Evolutionary conservation across 2,329 filamentous ascomycete genomes (phyloP), one percentile per base, ranked within the genome.

Genomic region (Aspergillus pseudoglaucus): DNA sequence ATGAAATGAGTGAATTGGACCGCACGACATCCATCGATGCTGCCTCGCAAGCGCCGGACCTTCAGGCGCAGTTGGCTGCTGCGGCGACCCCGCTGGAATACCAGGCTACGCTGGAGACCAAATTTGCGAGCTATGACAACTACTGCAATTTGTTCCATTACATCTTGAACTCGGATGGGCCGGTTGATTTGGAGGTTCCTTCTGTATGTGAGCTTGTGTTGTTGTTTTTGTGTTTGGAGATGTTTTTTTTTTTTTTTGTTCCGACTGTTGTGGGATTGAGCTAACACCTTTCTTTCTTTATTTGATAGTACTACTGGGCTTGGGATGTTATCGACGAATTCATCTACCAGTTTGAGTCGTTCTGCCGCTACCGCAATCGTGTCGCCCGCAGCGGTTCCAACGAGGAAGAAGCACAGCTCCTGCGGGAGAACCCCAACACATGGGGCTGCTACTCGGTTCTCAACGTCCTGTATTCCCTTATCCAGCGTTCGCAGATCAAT

Each of bases 271-370:
- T 37, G 33, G n/a, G n/a, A 17, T 37, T 37, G n/a, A n/a, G n/a
- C n/a, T n/a, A n/a, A n/a, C n/a, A n/a, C n/a, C n/a, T n/a, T n/a
- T n/a, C n/a, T n/a, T n/a, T n/a, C n/a, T n/a, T n/a, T n/a, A n/a
- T n/a, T n/a, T n/a, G n/a, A 51, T 69, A 97, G 89, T 94, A 95
- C 76, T 96, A 91, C 78, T 98, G 93, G 93, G 93, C 93, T 38
- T 98, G 93, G 93, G 93, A 98, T 71, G 91, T 97, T 59, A 96
- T 98, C 74, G 93, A 98, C 72, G 93, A 98, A 74, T 98, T 98
- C 78, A 97, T 98, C 75, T 98, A 98, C 79, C 93, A 98, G 73
- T 98, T 98, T 80, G 96, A 98, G 80, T 94, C 90, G 50, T 98
- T 98, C 80, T 97, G 90, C 70, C 89, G 90, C 54, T 96, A 96